These are phyloP conservation scores for Termitomyces eurrhizus DNA, from an alignment of 768 basidiomycete genomes.

Conservation along the genomic window DNA sequence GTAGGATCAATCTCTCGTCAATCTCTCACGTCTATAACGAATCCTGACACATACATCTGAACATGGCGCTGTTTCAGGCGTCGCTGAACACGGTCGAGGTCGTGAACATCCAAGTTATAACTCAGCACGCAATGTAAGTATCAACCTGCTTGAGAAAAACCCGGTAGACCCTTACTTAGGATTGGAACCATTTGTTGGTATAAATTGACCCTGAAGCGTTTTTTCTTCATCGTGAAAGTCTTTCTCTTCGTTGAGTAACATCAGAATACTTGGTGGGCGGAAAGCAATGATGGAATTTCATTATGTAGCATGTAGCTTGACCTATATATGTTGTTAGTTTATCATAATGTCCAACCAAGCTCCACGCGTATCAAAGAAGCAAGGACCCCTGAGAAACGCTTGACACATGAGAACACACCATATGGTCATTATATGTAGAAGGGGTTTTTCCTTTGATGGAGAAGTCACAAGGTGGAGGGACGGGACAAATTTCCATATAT, in stretches of 20 bases:
- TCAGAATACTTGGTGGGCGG: neutral
- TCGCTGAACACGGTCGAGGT: constrained; percentile 69
- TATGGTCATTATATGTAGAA: too few relatives aligned
- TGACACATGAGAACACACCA: too few relatives aligned
- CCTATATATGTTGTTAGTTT: neutral
- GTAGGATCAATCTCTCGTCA: neutral
- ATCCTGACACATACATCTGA: constrained; percentile 52
- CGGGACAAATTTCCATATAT: too few relatives aligned
- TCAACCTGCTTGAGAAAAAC: neutral
- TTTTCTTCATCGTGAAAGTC: too few relatives aligned
- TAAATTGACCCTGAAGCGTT: neutral
- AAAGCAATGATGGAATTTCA: neutral
- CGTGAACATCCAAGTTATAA: constrained; percentile 51
- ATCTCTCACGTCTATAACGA: neutral
- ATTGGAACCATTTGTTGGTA: neutral
- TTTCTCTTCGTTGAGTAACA: neutral
- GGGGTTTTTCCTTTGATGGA: too few relatives aligned
- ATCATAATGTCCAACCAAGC: neutral
- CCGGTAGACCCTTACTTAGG: neutral
- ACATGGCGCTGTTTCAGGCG: constrained; percentile 75
- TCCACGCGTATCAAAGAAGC: neutral
- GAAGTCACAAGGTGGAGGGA: too few relatives aligned
- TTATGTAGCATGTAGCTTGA: too few relatives aligned
- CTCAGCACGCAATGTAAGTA: constrained; percentile 13
- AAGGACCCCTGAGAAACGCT: neutral